phyloP scores from a whole-genome alignment of 768 basidiomycete genomes.

The Rickenella mellea region DNA sequence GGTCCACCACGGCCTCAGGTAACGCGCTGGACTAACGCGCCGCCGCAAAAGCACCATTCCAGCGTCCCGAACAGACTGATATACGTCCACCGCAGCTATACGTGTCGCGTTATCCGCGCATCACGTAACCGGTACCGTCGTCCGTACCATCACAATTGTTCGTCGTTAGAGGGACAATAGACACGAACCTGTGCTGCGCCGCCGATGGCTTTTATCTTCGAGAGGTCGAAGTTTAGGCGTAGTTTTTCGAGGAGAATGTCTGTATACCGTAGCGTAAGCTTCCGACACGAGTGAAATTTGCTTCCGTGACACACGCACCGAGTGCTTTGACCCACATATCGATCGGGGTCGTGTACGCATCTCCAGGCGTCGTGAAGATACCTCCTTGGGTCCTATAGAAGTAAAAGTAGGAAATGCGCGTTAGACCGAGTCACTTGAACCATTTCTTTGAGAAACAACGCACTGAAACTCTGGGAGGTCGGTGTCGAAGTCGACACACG shows the following conservation, averaged over 20 bases:
- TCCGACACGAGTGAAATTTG: slow-evolving; percentile 36
- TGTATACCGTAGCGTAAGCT: slow-evolving; percentile 18
- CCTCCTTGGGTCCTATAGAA: slow-evolving; percentile 67
- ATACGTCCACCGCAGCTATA: no score
- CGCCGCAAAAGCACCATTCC: no score
- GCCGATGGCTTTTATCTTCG: slow-evolving; percentile 64
- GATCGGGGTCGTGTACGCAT: slow-evolving; percentile 80
- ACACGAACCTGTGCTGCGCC: slow-evolving; percentile 67
- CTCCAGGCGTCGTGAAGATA: slow-evolving; percentile 78
- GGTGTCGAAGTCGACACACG: slow-evolving; percentile 74
- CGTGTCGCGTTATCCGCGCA: no score
- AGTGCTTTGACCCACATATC: slow-evolving; percentile 88
- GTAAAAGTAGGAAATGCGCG: slow-evolving; percentile 6
- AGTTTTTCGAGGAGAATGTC: slow-evolving; percentile 73
- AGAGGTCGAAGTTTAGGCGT: slow-evolving; percentile 56
- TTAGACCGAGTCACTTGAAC: no score
- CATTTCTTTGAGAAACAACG: slow-evolving; percentile 28
- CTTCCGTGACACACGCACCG: slow-evolving; percentile 58
- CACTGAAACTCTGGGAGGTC: slow-evolving; percentile 77
- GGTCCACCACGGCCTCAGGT: no score
- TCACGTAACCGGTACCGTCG: no score
- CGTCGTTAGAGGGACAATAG: neutral
- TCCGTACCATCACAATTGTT: neutral
- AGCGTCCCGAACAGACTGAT: no score
- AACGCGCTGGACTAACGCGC: no score